Base-by-base conservation (phyloP, 1,139 yeast genomes). In the Taphrina flavorubra region DNA sequence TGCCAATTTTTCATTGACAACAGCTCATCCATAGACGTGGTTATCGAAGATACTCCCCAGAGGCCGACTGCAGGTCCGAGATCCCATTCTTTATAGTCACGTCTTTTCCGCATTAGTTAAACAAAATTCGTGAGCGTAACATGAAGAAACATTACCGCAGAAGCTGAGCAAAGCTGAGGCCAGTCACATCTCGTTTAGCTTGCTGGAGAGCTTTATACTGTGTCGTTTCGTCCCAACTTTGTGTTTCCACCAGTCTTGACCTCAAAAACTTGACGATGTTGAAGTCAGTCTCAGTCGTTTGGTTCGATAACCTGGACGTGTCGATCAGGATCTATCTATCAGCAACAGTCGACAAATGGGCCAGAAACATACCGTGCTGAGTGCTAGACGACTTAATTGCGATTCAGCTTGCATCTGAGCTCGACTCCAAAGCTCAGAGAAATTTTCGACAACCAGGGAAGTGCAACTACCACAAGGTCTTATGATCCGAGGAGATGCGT, bases 31-130 rank as follows among this genome's bases (percentile, higher is more conserved):
- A 79, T 78, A 55, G 88, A 78, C 0, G 92, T 82, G 75, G 85
- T 87, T 1, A 89, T 90, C 20, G 88, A 80, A 0, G 97, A 88
- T 67, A 94, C 85, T 74, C 92, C 87, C 0, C 97, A 98, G 42
- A 90, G 81, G 8, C 75, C 77, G 40, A 74, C 74, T 6, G 64
- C 79, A 13, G 77, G 77, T 0, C 73, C 74, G 70, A 85, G 84
- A 3, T 78, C 79, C 80, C 89, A 92, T 74, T 86, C 87, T 75
- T 92, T 92, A 78, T 89, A 92, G 76, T 92, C 99, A 77, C 91
- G 92, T 58, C 87, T 80, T 60, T 13, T 18, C 14, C 42, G 8
- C 14, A 42, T 53, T 18, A 53, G 51, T 16, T 7, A 2, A 13
- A n/a, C n/a, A n/a, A 44, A 44, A n/a, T 13, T 13, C 18, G n/a